Evolutionary conservation across 345 rosid genomes (phyloP).

Genomic region (Corchorus olitorius): DNA sequence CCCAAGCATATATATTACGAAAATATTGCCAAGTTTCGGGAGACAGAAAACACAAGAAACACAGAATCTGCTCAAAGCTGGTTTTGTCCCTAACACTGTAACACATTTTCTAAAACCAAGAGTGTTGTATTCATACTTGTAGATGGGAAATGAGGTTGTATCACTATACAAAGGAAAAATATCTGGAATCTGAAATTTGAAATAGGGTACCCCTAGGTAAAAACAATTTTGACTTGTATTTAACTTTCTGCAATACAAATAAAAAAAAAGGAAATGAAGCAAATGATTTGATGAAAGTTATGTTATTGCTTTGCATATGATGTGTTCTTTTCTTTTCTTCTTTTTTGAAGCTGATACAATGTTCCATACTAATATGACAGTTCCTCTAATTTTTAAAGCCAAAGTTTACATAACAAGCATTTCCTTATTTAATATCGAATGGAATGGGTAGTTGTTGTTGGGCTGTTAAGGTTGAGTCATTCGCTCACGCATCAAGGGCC

Average conservation of each 20-base stretch:
- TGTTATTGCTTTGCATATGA: too few relatives aligned
- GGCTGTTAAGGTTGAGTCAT: too few relatives aligned
- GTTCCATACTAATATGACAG: too few relatives aligned
- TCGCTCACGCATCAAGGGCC: too few relatives aligned
- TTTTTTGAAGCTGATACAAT: too few relatives aligned
- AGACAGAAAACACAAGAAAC: not conserved
- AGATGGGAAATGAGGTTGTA: conserved; percentile 10
- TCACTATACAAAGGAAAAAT: not conserved
- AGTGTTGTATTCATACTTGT: conserved; percentile 14
- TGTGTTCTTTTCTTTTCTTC: too few relatives aligned
- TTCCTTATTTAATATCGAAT: too few relatives aligned
- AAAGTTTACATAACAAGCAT: too few relatives aligned
- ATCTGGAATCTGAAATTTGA: not conserved
- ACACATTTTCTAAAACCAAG: not conserved
- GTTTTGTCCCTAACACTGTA: not conserved
- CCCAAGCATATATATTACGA: not conserved
- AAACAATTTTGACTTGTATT: conserved; percentile 3
- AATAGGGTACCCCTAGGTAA: not conserved
- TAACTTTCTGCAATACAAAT: not conserved
- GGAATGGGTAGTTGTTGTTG: too few relatives aligned
- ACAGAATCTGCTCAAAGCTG: not conserved
- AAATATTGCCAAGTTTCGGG: not conserved
- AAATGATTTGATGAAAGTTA: not conserved
- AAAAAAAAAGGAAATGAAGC: not conserved
- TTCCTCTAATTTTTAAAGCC: too few relatives aligned